Evolutionary conservation across 768 basidiomycete species (phyloP), one percentile per base, ranked within the genome.

Genomic region (Tremella mesenterica): DNA sequence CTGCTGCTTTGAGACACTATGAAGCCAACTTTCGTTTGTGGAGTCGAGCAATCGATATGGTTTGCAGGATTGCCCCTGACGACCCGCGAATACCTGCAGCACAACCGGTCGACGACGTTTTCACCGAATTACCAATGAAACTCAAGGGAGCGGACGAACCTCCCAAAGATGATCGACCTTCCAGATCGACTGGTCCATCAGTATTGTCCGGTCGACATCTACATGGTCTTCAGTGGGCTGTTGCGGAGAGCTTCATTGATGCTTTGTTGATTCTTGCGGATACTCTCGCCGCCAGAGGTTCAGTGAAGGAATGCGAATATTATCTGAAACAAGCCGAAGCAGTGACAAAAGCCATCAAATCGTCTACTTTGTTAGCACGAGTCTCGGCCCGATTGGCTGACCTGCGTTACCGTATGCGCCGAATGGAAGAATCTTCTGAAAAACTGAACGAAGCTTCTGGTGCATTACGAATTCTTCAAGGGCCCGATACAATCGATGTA

Each of bases 251-350:
- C 10, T 77, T 93, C 4, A 73, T 90, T 4, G 74, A 76, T 0
- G 81, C 83, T 0, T 74, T 86, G 2, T 80, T 92, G 53, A 76
- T 81, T 2, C 75, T 93, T 6, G 76, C 80, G 0, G 78, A 81
- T 7, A 77, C 80, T 0, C 88, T 90, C 61, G 76, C 82, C 18
- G 69, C 75, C 0, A 81, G 88, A 16, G 93, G 93, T 0, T 88
- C 90, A 4, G 80, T 83, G 2, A 81, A 85, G 20, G 89, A 92
- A 63, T 83, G 88, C 1, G 83, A 88, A 56, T 91, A 85, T 62
- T 93, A 90, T 67, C 78, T 84, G 0, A 77, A 84, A 34, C 85
- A 89, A 65, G 86, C 85, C 0, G 75, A 79, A n/a, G 81, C 83
- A 18, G 75, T 96, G 0, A 86, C 88, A 0, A 75, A 78, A 44